A percentile compares a stretch with the other conserved stretches of the same genome.
These are phyloP conservation scores for Lactarius indigo DNA, from an alignment of 768 basidiomycete genomes.

Conservation along the genomic window DNA sequence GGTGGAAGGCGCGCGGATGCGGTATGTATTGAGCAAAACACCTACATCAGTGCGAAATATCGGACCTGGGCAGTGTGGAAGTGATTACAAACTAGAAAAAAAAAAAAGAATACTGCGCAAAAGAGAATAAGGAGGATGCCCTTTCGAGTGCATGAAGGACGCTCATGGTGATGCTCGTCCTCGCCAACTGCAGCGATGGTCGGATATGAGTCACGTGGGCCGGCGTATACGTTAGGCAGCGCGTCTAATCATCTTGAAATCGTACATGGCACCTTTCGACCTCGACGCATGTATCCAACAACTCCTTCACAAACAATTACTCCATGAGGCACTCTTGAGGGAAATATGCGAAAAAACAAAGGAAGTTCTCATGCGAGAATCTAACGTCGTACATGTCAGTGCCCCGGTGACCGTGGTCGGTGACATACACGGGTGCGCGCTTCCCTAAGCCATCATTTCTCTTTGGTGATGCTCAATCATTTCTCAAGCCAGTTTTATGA, in stretches of 20 bases:
- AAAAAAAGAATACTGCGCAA: neutral
- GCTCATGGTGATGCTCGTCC: neutral
- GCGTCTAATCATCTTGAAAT: conserved; percentile 11
- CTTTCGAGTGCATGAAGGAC: no score
- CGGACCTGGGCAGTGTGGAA: neutral
- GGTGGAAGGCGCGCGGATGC: neutral
- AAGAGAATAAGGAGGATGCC: neutral
- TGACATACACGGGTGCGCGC: conserved; percentile 93
- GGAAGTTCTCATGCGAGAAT: conserved; percentile 98
- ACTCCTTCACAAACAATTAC: conserved; percentile 84
- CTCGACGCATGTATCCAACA: conserved; percentile 95
- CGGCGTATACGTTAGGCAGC: neutral
- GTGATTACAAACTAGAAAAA: neutral
- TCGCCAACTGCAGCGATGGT: neutral
- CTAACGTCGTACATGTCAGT: conserved; percentile 95
- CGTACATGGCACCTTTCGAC: conserved; percentile 67
- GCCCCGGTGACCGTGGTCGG: conserved; percentile 98
- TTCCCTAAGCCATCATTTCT: conserved; percentile 15
- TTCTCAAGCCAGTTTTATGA: conserved; percentile 94
- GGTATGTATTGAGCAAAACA: neutral
- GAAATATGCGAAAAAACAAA: conserved; percentile 99
- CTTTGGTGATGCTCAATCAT: conserved; percentile 34
- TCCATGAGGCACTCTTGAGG: conserved; percentile 90
- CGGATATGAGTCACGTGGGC: neutral
- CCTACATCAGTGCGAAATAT: conserved; percentile 16